phyloP scores from a whole-genome alignment of 2,329 filamentous ascomycete species.

The Leptographium wingfieldii region DNA sequence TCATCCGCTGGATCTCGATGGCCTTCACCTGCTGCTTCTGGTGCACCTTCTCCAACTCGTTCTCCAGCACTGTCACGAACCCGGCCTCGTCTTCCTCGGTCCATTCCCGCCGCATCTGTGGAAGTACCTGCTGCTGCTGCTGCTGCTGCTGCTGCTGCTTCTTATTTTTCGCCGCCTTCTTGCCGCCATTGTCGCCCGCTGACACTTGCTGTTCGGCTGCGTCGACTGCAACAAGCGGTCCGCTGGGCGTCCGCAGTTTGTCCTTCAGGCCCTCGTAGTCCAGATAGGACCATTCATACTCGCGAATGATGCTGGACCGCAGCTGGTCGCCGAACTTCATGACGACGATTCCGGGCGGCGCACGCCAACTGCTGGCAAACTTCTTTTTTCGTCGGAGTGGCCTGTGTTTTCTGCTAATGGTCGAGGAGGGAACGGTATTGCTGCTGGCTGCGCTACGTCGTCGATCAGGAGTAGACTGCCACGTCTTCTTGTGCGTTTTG shows the following conservation, averaged over 20 bases:
- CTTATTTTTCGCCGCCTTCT: conserved; percentile 18
- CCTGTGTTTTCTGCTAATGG: neutral
- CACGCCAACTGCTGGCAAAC: conserved; percentile 18
- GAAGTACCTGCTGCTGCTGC: neutral
- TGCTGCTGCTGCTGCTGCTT: no score
- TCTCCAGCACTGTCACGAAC: conserved; percentile 78
- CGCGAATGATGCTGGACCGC: conserved; percentile 86
- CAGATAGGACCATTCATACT: conserved; percentile 98
- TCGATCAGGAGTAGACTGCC: conserved; percentile 22
- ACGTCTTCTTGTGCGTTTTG: conserved; percentile 26
- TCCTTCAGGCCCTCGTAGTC: conserved; percentile 89
- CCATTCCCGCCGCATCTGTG: conserved; percentile 49
- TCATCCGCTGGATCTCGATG: conserved; percentile 85
- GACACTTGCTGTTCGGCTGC: conserved; percentile 24
- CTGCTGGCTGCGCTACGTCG: conserved; percentile 1
- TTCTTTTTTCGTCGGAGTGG: neutral
- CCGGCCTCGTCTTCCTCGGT: conserved; percentile 80
- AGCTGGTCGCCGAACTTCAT: conserved; percentile 95
- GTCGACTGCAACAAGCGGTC: conserved; percentile 24
- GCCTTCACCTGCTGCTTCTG: conserved; percentile 96
- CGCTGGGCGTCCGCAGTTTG: conserved; percentile 64
- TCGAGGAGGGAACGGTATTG: neutral
- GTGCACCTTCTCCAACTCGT: conserved; percentile 93
- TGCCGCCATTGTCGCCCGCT: conserved; percentile 11
- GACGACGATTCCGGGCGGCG: conserved; percentile 40